Evolutionary conservation across 1,284 basidiomycete species (phyloP).

Genomic region (Ustilago trichophora): DNA sequence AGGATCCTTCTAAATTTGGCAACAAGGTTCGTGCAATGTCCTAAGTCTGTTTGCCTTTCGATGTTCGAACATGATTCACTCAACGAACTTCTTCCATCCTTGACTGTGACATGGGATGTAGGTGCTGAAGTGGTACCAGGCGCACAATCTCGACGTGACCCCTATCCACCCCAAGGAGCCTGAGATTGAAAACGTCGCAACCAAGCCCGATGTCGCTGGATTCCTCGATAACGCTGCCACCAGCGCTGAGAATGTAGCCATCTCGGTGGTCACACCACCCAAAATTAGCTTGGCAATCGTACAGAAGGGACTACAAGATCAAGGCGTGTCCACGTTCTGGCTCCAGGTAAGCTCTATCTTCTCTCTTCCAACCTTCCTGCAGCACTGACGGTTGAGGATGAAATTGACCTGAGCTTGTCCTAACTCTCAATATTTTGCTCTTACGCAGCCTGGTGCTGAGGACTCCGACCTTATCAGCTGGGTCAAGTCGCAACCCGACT

Average conservation of each 20-base stretch:
- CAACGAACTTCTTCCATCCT: too few species aligned
- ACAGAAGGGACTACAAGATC: slow-evolving; percentile 44
- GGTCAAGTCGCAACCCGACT: slow-evolving; percentile 48
- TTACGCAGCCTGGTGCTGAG: slow-evolving; percentile 56
- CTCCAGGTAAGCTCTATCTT: slow-evolving; percentile 39
- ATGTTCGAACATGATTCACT: too few species aligned
- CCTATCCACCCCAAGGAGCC: slow-evolving; percentile 59
- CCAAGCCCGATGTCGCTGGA: slow-evolving; percentile 22
- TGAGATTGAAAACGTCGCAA: slow-evolving; percentile 44
- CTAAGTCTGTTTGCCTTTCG: too few species aligned
- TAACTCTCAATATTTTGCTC: too few species aligned
- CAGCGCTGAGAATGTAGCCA: slow-evolving; percentile 34
- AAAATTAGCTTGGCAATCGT: slow-evolving; percentile 53
- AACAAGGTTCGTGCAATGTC: slow-evolving; percentile 51
- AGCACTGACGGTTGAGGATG: too few species aligned
- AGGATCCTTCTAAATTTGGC: slow-evolving; percentile 58
- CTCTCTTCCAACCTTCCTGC: neutral
- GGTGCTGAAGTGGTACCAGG: slow-evolving; percentile 63
- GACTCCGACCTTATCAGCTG: slow-evolving; percentile 54
- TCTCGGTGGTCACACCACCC: slow-evolving; percentile 63
- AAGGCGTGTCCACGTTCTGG: slow-evolving; percentile 56
- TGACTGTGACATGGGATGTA: too few species aligned
- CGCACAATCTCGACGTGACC: slow-evolving; percentile 46
- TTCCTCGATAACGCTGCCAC: slow-evolving; percentile 28
- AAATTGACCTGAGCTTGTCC: too few species aligned